Evolutionary conservation across 1,284 basidiomycete genomes (phyloP).

Genomic region (Trichosporon coremiiforme): DNA sequence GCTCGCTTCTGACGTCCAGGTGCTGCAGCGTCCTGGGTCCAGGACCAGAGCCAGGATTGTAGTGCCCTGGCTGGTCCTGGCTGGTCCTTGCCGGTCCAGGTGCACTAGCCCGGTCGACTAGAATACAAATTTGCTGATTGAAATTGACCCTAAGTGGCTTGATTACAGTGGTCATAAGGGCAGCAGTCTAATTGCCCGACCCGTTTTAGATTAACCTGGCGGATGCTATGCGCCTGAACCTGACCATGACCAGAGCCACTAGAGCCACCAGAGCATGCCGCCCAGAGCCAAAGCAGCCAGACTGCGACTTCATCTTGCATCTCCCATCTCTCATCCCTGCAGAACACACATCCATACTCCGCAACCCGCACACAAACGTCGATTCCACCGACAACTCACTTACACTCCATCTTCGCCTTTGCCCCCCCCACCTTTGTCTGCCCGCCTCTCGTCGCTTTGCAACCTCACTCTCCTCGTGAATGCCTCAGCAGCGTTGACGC

Average conservation of each 20-base stretch:
- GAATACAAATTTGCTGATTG: conserved; percentile 15
- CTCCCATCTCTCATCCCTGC: conserved; percentile 2
- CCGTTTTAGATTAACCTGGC: conserved; percentile 14
- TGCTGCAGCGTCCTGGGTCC: no score
- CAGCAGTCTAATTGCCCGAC: conserved; percentile 4
- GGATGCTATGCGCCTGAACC: neutral
- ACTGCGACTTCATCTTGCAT: neutral
- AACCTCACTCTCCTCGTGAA: neutral
- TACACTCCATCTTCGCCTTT: neutral
- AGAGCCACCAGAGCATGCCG: no score
- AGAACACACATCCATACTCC: neutral
- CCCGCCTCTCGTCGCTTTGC: no score
- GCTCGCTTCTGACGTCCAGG: no score
- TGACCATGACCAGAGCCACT: no score
- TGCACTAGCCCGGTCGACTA: neutral
- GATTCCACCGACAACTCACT: neutral
- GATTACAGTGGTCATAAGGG: neutral
- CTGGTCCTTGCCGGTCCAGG: no score
- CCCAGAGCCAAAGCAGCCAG: no score
- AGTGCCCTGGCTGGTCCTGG: no score
- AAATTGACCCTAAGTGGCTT: conserved; percentile 6
- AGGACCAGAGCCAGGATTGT: no score
- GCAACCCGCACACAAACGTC: neutral
- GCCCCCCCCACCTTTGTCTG: neutral
- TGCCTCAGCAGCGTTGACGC: conserved; percentile 10